These are phyloP conservation scores for Rhodotorula babjevae DNA, from an alignment of 768 basidiomycete genomes.

Conservation along the genomic window DNA sequence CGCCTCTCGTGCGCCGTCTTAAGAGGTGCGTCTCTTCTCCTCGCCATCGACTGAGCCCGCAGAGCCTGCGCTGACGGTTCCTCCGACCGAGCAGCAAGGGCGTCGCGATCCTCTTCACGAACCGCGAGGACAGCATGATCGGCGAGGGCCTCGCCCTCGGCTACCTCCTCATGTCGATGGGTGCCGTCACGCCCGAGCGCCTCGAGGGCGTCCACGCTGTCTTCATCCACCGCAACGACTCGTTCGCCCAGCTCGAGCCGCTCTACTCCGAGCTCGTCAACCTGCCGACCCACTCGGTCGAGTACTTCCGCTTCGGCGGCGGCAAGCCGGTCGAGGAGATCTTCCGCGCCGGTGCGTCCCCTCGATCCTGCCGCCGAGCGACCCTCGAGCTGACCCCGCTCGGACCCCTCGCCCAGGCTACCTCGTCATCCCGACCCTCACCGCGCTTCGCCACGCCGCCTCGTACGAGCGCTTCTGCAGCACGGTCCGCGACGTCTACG, in stretches of 20 bases:
- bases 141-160: slow-evolving; percentile 25
- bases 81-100: slow-evolving; percentile 9
- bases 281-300: slow-evolving; percentile 3
- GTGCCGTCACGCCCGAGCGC: slow-evolving; percentile 11
- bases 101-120: slow-evolving; percentile 20
- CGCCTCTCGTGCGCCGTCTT: slow-evolving; percentile 6
- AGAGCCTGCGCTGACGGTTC: too few relatives aligned
- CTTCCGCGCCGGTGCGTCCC: slow-evolving; percentile 7
- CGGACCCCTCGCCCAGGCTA: slow-evolving; percentile 7
- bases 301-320: slow-evolving; percentile 25
- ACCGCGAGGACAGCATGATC: neutral
- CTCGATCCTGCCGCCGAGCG: neutral
- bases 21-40: neutral
- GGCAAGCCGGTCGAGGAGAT: slow-evolving; percentile 1
- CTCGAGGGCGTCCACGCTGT: slow-evolving; percentile 17
- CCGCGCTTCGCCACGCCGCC: slow-evolving; percentile 1
- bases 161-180: slow-evolving; percentile 11
- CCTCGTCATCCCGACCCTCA: neutral
- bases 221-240: slow-evolving; percentile 22
- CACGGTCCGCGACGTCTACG: neutral
- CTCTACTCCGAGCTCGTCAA: slow-evolving; percentile 25
- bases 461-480: slow-evolving; percentile 13
- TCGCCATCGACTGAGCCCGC: too few relatives aligned
- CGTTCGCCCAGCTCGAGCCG: slow-evolving; percentile 9
- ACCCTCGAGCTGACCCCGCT: too few relatives aligned